Evolutionary conservation across 441 rosid species (phyloP).

Genomic region (Pelargonium citronellum): DNA sequence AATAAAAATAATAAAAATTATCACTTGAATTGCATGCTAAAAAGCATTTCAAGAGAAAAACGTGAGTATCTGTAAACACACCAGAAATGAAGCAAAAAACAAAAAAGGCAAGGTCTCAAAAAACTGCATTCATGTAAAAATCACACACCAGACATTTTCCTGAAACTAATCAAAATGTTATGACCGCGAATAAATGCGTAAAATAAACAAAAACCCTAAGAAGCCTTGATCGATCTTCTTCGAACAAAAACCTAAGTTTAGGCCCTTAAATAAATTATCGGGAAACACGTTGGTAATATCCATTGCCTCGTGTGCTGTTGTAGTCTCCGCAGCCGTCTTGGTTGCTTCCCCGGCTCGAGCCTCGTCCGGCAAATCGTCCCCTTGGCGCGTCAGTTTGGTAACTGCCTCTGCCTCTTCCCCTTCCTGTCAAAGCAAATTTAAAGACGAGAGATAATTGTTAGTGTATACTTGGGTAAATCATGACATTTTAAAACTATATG

Average conservation of each 20-base stretch:
- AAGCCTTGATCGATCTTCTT: too few relatives aligned
- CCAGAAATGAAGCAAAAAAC: neutral
- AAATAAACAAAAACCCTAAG: too few relatives aligned
- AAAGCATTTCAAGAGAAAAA: neutral
- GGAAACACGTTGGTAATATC: slow-evolving; percentile 55
- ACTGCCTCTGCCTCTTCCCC: slow-evolving; percentile 77
- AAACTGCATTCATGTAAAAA: slow-evolving; percentile 1
- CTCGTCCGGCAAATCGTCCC: slow-evolving; percentile 65
- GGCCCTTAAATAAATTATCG: slow-evolving; percentile 22
- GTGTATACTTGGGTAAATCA: neutral
- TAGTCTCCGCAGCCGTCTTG: slow-evolving; percentile 57
- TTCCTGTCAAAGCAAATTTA: slow-evolving; percentile 39
- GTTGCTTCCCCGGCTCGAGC: slow-evolving; percentile 54
- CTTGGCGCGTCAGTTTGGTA: slow-evolving; percentile 61
- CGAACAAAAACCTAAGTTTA: too few relatives aligned
- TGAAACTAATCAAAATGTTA: neutral
- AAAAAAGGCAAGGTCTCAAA: neutral
- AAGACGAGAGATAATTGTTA: slow-evolving; percentile 11
- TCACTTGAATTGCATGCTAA: slow-evolving; percentile 5
- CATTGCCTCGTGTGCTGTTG: slow-evolving; percentile 64
- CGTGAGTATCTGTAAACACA: neutral
- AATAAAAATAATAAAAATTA: neutral
- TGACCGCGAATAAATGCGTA: neutral
- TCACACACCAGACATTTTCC: slow-evolving; percentile 1
- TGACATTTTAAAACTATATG: neutral